Conservation (phyloP, 2,329 filamentous ascomycete species). For the Fusarium papillatum region DNA sequence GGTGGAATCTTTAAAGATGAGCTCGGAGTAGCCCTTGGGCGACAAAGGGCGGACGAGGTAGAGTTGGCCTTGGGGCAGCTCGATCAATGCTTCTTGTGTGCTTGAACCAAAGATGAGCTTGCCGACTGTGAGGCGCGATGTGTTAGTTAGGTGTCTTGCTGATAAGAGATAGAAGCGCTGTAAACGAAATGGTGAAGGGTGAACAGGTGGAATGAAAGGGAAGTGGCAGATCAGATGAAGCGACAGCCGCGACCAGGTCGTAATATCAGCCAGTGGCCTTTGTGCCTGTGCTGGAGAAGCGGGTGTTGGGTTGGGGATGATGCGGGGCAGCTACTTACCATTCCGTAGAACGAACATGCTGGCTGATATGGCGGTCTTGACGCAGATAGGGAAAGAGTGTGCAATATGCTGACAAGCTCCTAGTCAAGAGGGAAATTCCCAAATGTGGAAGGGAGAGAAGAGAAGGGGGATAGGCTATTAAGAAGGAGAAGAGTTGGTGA, state of each 20-base stretch:
- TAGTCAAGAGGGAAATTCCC: not conserved
- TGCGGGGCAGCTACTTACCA: constrained; percentile 48
- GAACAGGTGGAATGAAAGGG: not conserved
- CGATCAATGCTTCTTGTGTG: constrained; percentile 93
- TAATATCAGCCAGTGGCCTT: constrained; percentile 5
- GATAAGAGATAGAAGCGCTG: not conserved
- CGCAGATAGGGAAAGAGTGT: constrained; percentile 9
- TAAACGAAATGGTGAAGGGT: not conserved
- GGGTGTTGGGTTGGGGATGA: constrained; percentile 32
- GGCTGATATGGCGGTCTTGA: constrained; percentile 25
- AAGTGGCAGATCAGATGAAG: constrained; percentile 13
- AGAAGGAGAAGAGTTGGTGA: constrained; percentile 26
- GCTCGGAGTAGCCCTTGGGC: constrained; percentile 97
- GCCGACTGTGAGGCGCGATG: constrained; percentile 70
- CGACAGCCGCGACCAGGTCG: constrained; percentile 1
- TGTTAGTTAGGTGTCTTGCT: constrained; percentile 28
- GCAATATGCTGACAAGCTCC: constrained; percentile 12
- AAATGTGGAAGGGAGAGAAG: constrained; percentile 2
- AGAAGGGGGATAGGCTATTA: not conserved
- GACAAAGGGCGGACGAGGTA: constrained; percentile 96
- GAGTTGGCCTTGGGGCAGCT: constrained; percentile 95
- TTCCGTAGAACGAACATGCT: constrained; percentile 56
- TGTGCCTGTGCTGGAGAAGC: constrained; percentile 16
- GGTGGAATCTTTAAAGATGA: constrained; percentile 98
- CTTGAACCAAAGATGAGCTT: constrained; percentile 92